Base-by-base conservation (phyloP, 306 rosid species). In the Pyrus bretschneideri region DNA sequence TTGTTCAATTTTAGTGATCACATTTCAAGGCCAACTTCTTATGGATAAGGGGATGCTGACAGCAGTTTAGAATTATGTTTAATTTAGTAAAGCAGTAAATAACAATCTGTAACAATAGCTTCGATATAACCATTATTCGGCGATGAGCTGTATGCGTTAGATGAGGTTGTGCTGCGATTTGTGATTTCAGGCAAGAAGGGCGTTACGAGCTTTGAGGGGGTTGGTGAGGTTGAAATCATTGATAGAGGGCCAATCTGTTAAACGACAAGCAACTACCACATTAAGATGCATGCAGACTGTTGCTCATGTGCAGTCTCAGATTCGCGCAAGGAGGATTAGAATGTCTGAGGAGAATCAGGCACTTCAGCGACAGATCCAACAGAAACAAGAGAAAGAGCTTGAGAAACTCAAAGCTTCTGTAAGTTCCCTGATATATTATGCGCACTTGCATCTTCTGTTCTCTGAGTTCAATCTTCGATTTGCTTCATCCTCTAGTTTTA, bases 201-300 rank as follows among this genome's bases (percentile, higher is more conserved):
- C 88, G 29, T 81, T 89, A 80, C 88, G 88, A 38, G 93, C 89
- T 49, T 79, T 91, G 87, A 88, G 86, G 82, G 97, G 97, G 70
- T 83, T 96, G 86, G 93, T 81, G 71, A 88, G 98, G 91, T 82
- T 96, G 91, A 92, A 80, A 73, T 80, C 89, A 29, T 76, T 92
- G 88, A 81, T 92, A n/a, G 78, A 87, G 74, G 96, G 96, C 38
- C 91, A 91, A 78, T 84, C 87, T 33, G 97, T 92, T 72, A 91
- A 92, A 85, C 79, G 96, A 44, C 99, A 96, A 85, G 90, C 91
- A 38, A 82, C 91, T 21, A 83, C 87, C 44, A 83, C 98, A 25
- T 88, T 96, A 67, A 89, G 78, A 82, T 91, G 93, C 86, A 92
- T 96, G 98, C 99, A 96, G 85, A 92, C 98, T 13, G 87, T 92